phyloP scores from a whole-genome alignment of 2,329 filamentous ascomycete species.

The Beauveria sp. region DNA sequence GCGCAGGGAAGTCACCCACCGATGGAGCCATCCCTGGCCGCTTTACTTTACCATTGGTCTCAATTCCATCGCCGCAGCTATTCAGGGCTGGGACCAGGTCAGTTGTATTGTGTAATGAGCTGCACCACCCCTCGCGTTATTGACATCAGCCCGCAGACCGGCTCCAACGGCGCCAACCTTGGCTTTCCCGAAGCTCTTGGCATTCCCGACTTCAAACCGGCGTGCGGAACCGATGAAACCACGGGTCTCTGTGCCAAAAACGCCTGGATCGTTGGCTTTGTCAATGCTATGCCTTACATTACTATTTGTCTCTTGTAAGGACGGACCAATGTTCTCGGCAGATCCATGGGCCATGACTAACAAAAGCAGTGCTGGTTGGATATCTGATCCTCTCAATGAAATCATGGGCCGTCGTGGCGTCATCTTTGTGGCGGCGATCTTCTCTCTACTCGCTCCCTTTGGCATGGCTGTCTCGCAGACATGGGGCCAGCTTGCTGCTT shows the following conservation, averaged over 20 bases:
- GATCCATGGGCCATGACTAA: slow-evolving; percentile 12
- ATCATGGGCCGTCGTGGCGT: slow-evolving; percentile 52
- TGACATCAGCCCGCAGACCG: slow-evolving; percentile 23
- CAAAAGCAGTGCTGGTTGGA: slow-evolving; percentile 45
- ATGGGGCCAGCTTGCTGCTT: slow-evolving; percentile 51
- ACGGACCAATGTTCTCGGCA: background rate
- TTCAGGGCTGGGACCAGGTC: slow-evolving; percentile 40
- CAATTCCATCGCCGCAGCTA: slow-evolving; percentile 45
- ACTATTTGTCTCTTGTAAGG: slow-evolving; percentile 35
- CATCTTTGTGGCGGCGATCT: slow-evolving; percentile 56
- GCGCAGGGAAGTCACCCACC: slow-evolving; percentile 36
- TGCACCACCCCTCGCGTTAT: too few relatives aligned
- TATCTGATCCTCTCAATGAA: slow-evolving; percentile 55
- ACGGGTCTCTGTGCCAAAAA: slow-evolving; percentile 36
- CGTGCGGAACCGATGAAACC: slow-evolving; percentile 24
- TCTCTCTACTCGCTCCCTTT: slow-evolving; percentile 54
- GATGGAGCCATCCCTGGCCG: slow-evolving; percentile 40
- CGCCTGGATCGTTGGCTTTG: slow-evolving; percentile 52
- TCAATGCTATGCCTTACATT: slow-evolving; percentile 44
- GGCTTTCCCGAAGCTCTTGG: slow-evolving; percentile 37
- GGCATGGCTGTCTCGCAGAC: slow-evolving; percentile 51
- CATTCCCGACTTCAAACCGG: slow-evolving; percentile 27
- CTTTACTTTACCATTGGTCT: slow-evolving; percentile 43
- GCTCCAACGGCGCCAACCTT: slow-evolving; percentile 41
- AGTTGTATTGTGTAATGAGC: background rate